Evolutionary conservation across 2,329 filamentous ascomycete species (phyloP).

Genomic region (Cytospora leucostoma): DNA sequence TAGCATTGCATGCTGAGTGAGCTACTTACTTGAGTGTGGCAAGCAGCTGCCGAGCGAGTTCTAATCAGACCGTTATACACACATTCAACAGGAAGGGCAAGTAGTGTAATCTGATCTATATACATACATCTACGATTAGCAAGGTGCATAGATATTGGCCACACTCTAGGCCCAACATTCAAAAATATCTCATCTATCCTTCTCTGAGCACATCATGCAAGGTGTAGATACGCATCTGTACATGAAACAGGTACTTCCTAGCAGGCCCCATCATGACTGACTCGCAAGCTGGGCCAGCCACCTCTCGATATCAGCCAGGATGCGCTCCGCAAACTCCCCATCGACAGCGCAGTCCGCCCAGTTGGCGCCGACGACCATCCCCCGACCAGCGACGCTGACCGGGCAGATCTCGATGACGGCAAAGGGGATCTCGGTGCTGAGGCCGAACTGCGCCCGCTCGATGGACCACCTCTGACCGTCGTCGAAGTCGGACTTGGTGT

Average conservation of each 20-base stretch:
- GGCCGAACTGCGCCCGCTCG: constrained; percentile 34
- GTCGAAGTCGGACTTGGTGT: background rate
- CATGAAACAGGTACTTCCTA: no score
- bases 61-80: background rate
- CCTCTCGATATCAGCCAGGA: constrained; percentile 24
- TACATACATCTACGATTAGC: background rate
- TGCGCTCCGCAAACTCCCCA: constrained; percentile 11
- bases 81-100: background rate
- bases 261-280: constrained; percentile 19
- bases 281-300: constrained; percentile 21
- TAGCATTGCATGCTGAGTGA: constrained; percentile 42
- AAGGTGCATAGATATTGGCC: background rate
- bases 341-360: constrained; percentile 25
- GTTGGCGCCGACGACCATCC: constrained; percentile 19
- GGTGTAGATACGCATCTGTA: background rate
- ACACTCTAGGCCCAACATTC: background rate
- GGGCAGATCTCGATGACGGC: constrained; percentile 34
- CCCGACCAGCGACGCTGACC: constrained; percentile 33
- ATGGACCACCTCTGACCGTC: constrained; percentile 33
- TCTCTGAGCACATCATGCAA: background rate
- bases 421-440: constrained; percentile 36
- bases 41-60: background rate
- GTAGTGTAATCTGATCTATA: background rate
- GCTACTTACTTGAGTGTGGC: no score
- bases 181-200: background rate